phyloP scores from a whole-genome alignment of 192 early-diverging fungal species.

The Ambispora gerdemannii region DNA sequence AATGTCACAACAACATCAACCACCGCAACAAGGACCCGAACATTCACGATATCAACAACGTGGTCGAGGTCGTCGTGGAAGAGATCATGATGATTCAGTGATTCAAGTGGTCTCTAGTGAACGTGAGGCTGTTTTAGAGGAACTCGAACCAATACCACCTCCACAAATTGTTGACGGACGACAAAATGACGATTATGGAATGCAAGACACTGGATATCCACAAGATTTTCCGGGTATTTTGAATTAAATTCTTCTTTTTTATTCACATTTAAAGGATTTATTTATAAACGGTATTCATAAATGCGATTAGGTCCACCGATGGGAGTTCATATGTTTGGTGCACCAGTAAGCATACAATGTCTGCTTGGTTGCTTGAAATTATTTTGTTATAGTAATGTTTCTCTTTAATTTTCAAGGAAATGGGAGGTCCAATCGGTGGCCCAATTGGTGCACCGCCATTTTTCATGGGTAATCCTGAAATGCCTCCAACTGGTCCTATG shows the following conservation, averaged over 20 bases:
- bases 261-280: neutral
- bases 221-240: conserved; percentile 26
- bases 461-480: conserved; percentile 46
- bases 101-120: conserved; percentile 34
- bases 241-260: neutral
- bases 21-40: neutral
- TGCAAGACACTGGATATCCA: conserved; percentile 19
- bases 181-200: conserved; percentile 22
- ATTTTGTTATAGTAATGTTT: neutral
- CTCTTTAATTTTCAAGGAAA: conserved; percentile 31
- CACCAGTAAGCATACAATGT: conserved; percentile 23
- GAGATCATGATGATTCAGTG: conserved; percentile 34
- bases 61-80: conserved; percentile 30
- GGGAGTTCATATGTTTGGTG: conserved; percentile 29
- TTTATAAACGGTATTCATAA: neutral
- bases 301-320: conserved; percentile 15
- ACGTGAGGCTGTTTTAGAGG: conserved; percentile 33
- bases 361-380: neutral
- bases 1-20: conserved; percentile 6
- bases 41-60: conserved; percentile 21
- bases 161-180: conserved; percentile 8
- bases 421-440: conserved; percentile 26
- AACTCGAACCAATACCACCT: conserved; percentile 31
- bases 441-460: conserved; percentile 22
- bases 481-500: conserved; percentile 37